Conservation (phyloP, 2,329 filamentous ascomycete genomes). For the Colletotrichum aenigma region DNA sequence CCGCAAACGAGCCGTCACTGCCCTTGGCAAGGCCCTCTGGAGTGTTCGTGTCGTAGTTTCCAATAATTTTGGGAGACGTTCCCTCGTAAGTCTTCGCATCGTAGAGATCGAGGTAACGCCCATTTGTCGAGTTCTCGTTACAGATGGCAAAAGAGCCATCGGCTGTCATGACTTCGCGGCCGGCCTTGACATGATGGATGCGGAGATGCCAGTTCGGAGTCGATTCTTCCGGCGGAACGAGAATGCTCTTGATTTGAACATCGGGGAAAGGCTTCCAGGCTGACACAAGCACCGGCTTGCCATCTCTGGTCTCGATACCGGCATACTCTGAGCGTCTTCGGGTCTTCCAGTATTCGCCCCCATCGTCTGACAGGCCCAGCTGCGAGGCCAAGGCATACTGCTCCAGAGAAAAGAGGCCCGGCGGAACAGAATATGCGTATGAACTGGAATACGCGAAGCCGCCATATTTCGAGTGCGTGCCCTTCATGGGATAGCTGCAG, state of each 20-base stretch:
- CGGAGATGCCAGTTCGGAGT: constrained; percentile 74
- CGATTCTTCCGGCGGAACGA: constrained; percentile 63
- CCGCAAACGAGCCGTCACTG: constrained; percentile 57
- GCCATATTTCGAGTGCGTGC: constrained; percentile 82
- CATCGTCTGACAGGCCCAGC: constrained; percentile 77
- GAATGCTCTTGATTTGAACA: constrained; percentile 67
- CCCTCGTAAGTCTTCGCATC: constrained; percentile 46
- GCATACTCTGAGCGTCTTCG: constrained; percentile 71
- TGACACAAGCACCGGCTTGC: constrained; percentile 66
- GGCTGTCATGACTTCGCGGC: constrained; percentile 69
- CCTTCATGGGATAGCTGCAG: constrained; percentile 84
- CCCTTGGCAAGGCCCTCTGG: constrained; percentile 59
- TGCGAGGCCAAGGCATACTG: constrained; percentile 79
- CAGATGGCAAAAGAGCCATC: constrained; percentile 77
- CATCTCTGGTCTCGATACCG: constrained; percentile 60
- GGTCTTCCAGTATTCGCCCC: constrained; percentile 80
- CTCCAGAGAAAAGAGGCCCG: constrained; percentile 76
- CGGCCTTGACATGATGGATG: constrained; percentile 64
- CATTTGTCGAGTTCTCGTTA: constrained; percentile 53
- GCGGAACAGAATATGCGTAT: constrained; percentile 79
- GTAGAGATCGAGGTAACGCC: constrained; percentile 56
- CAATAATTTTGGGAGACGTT: constrained; percentile 59
- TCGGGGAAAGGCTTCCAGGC: constrained; percentile 74
- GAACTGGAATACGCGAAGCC: constrained; percentile 78
- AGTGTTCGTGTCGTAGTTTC: constrained; percentile 63